Evolutionary conservation across 2,329 filamentous ascomycete species (phyloP), one percentile per base, ranked within the genome.

Genomic region (Blastomyces parvus): DNA sequence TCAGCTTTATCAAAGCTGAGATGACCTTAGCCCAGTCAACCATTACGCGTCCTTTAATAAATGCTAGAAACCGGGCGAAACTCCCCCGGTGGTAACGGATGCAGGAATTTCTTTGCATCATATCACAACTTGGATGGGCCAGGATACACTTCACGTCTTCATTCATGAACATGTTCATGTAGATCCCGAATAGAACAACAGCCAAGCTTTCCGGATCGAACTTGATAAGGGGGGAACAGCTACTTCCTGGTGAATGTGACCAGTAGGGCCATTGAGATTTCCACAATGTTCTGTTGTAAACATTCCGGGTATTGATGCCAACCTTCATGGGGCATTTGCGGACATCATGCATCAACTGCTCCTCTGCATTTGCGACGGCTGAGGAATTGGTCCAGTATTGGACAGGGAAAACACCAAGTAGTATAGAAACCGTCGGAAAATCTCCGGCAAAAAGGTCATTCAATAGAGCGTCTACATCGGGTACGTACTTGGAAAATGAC

Each of bases 351-450:
- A 73, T 65, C 1, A 74, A 52, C 38, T 70, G 66, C 38, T 70
- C 71, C 25, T 70, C 68, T 3, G 70, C 61, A 36, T 64, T 64
- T 30, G 67, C 78, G 68, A 66, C 64, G 3, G 65, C 61, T 19
- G 65, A 64, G 33, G 66, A 57, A 40, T 83, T 82, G 2, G 82
- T 82, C 77, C 77, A 83, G 67, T 79, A 81, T 65, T 83, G 80
- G 8, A 79, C 71, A 0, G 80, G 79, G 0, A 70, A 74, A 40
- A 86, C 67, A 0, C 83, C 84, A 3, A 86, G 70, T 0, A 86
- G 69, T 7, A 82, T 66, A 2, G 80, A 78, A 5, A 84, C 68
- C 0, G 79, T 81, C 0, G 75, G 70, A 0, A 79, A 74, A 64
- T 83, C 74, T 0, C 80, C 80, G 53, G 77, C 76, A 0, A 86